Evolutionary conservation across 768 basidiomycete species (phyloP).

Genomic region (Agaricus bisporus): DNA sequence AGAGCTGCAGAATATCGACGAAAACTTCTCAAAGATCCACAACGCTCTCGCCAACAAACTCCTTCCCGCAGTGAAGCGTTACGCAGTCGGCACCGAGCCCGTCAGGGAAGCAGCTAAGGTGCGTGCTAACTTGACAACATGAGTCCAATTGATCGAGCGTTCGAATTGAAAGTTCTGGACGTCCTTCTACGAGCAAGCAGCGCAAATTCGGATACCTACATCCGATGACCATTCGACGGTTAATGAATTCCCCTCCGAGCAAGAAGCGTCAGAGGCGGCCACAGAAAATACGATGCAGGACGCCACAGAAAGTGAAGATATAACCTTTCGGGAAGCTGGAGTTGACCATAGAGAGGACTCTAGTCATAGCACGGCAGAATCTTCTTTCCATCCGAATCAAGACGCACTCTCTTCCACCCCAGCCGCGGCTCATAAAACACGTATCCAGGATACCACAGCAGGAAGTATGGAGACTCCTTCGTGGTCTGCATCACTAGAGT

Average conservation of each 20-base stretch:
- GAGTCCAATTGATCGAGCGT: neutral
- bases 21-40: slow-evolving; percentile 88
- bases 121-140: slow-evolving; percentile 17
- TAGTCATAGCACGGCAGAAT: slow-evolving; percentile 51
- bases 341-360: slow-evolving; percentile 24
- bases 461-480: slow-evolving; percentile 46
- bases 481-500: slow-evolving; percentile 72
- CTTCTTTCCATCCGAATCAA: slow-evolving; percentile 68
- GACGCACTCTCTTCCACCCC: slow-evolving; percentile 79
- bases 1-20: slow-evolving; percentile 73
- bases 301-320: slow-evolving; percentile 20
- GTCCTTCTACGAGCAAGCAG: slow-evolving; percentile 92
- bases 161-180: slow-evolving; percentile 75
- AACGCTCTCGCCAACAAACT: slow-evolving; percentile 74
- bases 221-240: slow-evolving; percentile 61
- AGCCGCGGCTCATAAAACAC: slow-evolving; percentile 39
- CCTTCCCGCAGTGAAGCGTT: slow-evolving; percentile 85
- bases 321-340: slow-evolving; percentile 16
- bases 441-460: slow-evolving; percentile 30
- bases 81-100: slow-evolving; percentile 81
- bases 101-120: slow-evolving; percentile 90
- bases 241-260: slow-evolving; percentile 42
- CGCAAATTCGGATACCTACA: slow-evolving; percentile 76
- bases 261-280: slow-evolving; percentile 24
- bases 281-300: slow-evolving; percentile 1